Evolutionary conservation across 768 basidiomycete genomes (phyloP), one percentile per base, ranked within the genome.

Genomic region (Mycena sanguinolenta): DNA sequence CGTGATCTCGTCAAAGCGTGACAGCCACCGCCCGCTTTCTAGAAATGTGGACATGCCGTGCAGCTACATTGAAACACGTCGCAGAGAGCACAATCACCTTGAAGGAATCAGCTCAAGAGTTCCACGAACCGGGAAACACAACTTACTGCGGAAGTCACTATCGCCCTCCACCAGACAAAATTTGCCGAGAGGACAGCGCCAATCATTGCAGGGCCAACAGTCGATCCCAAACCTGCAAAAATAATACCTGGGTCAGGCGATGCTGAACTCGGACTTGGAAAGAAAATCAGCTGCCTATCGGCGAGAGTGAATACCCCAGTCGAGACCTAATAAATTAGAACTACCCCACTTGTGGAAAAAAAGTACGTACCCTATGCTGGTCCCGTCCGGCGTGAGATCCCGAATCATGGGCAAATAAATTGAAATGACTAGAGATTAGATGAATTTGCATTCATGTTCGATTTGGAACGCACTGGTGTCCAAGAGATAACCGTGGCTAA

Each of bases 341-440:
- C 27, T 16, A 59, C 25, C 44, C 17, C 7, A 9, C 34, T 39
- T 10, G 14, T 30, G 4, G 21, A 25, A 19, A 42, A 21, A 23
- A 52, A 4, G 23, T 19, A 27, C 52, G 17, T 46, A 67, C 66
- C 66, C 53, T n/a, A 67, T 60, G 53, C 55, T 54, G n/a, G 58
- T 55, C 39, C 59, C 66, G 44, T 61, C 59, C 7, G 59, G 58
- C 2, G 50, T 61, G 59, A 67, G 59, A 44, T 67, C 66, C 25
- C 66, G 66, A 46, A 67, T 67, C 66, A 67, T 67, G 23, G 66
- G 59, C 52, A 67, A 16, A 61, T 67, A 67, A 34, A 67, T 67
- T 13, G 66, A 61, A 42, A 67, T 67, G 39, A 67, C 66, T 67
- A 32, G 7, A 16, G 30, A 30, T 25, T 9, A 2, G 27, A 19